Conservation (phyloP, 805 yeast species). For the Candida wancherniae region DNA sequence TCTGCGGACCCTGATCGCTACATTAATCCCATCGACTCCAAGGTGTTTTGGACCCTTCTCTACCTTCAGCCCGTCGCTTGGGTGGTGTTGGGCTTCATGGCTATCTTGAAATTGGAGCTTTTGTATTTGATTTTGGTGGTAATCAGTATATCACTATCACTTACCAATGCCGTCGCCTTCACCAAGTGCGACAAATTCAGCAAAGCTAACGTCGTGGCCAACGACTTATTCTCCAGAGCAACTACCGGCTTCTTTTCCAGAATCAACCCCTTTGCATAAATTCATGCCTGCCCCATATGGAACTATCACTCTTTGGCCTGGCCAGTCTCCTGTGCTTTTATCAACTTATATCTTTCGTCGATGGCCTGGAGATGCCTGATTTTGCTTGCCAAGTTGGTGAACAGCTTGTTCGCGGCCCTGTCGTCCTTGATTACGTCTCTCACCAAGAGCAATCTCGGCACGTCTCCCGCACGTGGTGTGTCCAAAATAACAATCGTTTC, state of each 20-base stretch:
- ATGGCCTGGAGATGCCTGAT: constrained; percentile 15
- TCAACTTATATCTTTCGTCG: background rate
- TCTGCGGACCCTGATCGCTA: constrained; percentile 67
- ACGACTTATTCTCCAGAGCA: constrained; percentile 50
- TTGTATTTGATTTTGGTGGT: constrained; percentile 57
- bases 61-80: constrained; percentile 75
- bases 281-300: background rate
- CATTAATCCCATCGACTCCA: constrained; percentile 89
- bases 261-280: constrained; percentile 37
- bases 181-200: constrained; percentile 91
- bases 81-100: constrained; percentile 69
- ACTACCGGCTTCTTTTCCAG: constrained; percentile 44
- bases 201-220: constrained; percentile 67
- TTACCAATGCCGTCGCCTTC: constrained; percentile 85
- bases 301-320: background rate
- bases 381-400: constrained; percentile 15
- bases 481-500: constrained; percentile 21
- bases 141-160: constrained; percentile 66
- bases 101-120: constrained; percentile 73
- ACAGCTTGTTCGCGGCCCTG: constrained; percentile 5
- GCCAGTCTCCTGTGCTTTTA: background rate
- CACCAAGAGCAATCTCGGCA: constrained; percentile 6
- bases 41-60: constrained; percentile 77
- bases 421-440: constrained; percentile 4
- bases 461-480: constrained; percentile 4